A percentile compares a stretch with the other conserved stretches of the same genome.
phyloP scores from a whole-genome alignment of 441 rosid species.

The Lepidium campestre region DNA sequence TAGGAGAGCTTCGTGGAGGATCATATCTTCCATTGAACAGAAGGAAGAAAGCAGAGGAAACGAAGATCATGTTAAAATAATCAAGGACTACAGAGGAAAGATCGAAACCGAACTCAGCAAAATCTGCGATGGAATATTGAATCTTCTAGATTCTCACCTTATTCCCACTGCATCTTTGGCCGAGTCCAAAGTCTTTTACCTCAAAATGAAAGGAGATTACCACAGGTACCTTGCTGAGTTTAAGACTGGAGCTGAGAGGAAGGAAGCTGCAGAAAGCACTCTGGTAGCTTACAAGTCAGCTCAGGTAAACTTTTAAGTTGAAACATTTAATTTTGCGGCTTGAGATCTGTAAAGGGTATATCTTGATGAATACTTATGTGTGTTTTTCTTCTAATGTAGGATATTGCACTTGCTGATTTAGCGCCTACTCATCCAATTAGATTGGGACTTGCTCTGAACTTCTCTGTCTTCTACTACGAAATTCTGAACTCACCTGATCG shows the following conservation, averaged over 20 bases:
- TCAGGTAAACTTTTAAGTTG: conserved; percentile 43
- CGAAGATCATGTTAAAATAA: conserved; percentile 65
- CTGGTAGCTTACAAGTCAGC: conserved; percentile 91
- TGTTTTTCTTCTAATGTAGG: conserved; percentile 43
- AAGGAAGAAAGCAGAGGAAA: conserved; percentile 97
- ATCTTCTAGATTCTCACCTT: conserved; percentile 82
- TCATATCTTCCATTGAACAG: conserved; percentile 95
- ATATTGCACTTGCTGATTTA: conserved; percentile 83
- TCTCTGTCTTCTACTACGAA: conserved; percentile 98
- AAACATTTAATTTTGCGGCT: not conserved
- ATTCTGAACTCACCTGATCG: conserved; percentile 98
- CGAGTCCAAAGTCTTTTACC: conserved; percentile 93
- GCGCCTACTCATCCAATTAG: conserved; percentile 97
- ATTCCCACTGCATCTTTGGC: conserved; percentile 79
- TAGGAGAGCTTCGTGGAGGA: conserved; percentile 99
- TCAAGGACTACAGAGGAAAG: conserved; percentile 86
- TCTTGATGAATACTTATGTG: not conserved
- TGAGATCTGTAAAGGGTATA: not conserved
- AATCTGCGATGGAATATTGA: conserved; percentile 86
- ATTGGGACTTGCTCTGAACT: conserved; percentile 96
- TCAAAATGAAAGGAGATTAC: conserved; percentile 97
- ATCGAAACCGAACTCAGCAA: conserved; percentile 84
- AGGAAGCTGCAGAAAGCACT: conserved; percentile 97
- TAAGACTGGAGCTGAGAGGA: conserved; percentile 87
- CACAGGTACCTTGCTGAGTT: conserved; percentile 98